Evolutionary conservation across 2,329 filamentous ascomycete species (phyloP).

Genomic region (Pestalotiopsis sp.): DNA sequence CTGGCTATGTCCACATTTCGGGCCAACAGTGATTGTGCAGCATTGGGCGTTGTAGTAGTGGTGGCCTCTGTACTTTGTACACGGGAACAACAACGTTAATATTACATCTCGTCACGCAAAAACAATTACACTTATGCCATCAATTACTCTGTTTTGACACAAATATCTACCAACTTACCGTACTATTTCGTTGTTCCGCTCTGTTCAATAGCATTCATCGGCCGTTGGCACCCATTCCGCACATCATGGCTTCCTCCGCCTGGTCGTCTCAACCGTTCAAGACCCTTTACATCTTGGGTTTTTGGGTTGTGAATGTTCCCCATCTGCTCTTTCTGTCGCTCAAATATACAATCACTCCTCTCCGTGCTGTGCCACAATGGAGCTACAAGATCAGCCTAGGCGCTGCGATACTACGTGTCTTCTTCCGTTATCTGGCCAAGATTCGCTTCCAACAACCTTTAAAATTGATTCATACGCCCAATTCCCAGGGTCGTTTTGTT

Average conservation of each 20-base stretch:
- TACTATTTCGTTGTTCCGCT: no score
- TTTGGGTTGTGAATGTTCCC: not conserved
- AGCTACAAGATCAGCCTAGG: slow-evolving; percentile 15
- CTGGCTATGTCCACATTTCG: no score
- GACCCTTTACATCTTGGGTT: slow-evolving; percentile 11
- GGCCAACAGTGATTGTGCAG: no score
- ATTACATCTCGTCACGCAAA: no score
- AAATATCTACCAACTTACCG: no score
- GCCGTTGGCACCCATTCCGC: not conserved
- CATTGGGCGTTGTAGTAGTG: not conserved
- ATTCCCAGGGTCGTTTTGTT: slow-evolving; percentile 17
- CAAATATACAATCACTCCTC: slow-evolving; percentile 13
- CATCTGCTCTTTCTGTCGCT: slow-evolving; percentile 17
- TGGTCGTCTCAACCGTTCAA: slow-evolving; percentile 19
- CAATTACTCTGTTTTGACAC: no score
- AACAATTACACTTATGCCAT: no score
- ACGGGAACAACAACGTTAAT: no score
- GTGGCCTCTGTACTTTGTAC: no score
- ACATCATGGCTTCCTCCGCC: slow-evolving; percentile 10
- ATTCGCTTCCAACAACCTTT: slow-evolving; percentile 17
- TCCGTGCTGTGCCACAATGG: slow-evolving; percentile 22
- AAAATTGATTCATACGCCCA: slow-evolving; percentile 14
- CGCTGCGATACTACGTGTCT: slow-evolving; percentile 13
- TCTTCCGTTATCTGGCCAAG: slow-evolving; percentile 14
- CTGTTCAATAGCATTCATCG: no score